These are phyloP conservation scores for Pluteus cervinus DNA, from an alignment of 768 basidiomycete genomes.

Conservation along the genomic window DNA sequence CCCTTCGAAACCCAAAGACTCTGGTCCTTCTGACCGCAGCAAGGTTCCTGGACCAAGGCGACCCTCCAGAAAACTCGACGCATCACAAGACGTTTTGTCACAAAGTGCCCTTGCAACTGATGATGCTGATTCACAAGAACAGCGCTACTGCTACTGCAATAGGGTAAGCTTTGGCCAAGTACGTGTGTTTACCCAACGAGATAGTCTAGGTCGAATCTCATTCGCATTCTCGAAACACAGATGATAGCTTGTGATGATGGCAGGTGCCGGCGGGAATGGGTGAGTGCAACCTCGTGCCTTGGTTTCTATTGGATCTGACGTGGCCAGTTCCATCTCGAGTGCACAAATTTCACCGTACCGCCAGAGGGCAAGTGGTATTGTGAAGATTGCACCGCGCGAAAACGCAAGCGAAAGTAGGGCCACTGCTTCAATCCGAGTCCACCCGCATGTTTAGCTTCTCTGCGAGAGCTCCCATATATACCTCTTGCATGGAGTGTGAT, in stretches of 20 bases:
- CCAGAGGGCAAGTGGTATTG: conserved; percentile 73
- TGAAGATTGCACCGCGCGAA: conserved; percentile 49
- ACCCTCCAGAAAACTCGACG: too few relatives aligned
- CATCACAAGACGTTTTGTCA: too few relatives aligned
- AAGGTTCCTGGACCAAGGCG: too few relatives aligned
- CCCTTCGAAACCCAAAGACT: not conserved
- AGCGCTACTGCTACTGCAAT: conserved; percentile 77
- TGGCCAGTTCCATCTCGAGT: conserved; percentile 65
- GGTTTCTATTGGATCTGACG: conserved; percentile 1
- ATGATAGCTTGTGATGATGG: conserved; percentile 85
- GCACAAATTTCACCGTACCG: conserved; percentile 52
- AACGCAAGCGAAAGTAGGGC: conserved; percentile 13
- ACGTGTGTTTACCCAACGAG: conserved; percentile 17
- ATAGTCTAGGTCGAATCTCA: conserved; percentile 5
- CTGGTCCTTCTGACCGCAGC: too few relatives aligned
- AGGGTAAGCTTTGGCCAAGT: conserved; percentile 78
- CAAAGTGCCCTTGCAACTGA: conserved; percentile 5
- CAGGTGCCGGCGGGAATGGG: conserved; percentile 79
- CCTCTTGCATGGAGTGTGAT: conserved; percentile 39
- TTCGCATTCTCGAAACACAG: conserved; percentile 25
- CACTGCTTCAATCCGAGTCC: conserved; percentile 16
- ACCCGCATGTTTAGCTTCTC: conserved; percentile 67
- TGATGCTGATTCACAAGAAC: conserved; percentile 41
- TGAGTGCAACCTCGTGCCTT: conserved; percentile 29
- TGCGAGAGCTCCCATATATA: conserved; percentile 83